These are phyloP conservation scores for Opeltia flavorubescens DNA, from an alignment of 495 filamentous ascomycete genomes.

Conservation along the genomic window DNA sequence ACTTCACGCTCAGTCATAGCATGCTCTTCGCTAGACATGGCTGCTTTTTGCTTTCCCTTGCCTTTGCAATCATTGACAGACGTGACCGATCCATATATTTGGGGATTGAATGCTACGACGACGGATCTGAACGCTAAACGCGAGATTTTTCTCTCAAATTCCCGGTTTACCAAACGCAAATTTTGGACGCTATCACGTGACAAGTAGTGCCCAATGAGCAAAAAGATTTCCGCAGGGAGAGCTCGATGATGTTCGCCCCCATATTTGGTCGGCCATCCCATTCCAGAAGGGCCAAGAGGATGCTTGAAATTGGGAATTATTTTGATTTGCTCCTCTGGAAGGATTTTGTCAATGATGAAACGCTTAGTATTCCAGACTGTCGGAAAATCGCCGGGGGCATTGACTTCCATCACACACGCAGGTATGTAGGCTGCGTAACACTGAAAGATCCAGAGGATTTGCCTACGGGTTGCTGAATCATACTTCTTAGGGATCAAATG, in stretches of 20 bases:
- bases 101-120: slow-evolving; percentile 39
- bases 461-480: neutral
- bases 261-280: slow-evolving; percentile 23
- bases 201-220: slow-evolving; percentile 28
- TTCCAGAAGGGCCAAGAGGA: slow-evolving; percentile 3
- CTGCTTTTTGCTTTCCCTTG: slow-evolving; percentile 19
- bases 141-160: slow-evolving; percentile 37
- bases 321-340: too few relatives aligned
- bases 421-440: neutral
- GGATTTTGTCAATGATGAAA: neutral
- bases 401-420: neutral
- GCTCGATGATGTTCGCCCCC: neutral
- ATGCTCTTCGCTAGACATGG: neutral
- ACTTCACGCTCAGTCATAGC: neutral
- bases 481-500: neutral
- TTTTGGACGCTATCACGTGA: slow-evolving; percentile 31
- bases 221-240: slow-evolving; percentile 38
- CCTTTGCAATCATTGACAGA: slow-evolving; percentile 12
- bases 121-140: slow-evolving; percentile 30
- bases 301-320: neutral
- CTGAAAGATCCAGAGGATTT: neutral
- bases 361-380: neutral
- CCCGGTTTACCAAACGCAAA: slow-evolving; percentile 38
- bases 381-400: neutral
- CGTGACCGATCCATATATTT: slow-evolving; percentile 34